Evolutionary conservation across 345 rosid genomes (phyloP).

Genomic region (Hypericum perforatum): DNA sequence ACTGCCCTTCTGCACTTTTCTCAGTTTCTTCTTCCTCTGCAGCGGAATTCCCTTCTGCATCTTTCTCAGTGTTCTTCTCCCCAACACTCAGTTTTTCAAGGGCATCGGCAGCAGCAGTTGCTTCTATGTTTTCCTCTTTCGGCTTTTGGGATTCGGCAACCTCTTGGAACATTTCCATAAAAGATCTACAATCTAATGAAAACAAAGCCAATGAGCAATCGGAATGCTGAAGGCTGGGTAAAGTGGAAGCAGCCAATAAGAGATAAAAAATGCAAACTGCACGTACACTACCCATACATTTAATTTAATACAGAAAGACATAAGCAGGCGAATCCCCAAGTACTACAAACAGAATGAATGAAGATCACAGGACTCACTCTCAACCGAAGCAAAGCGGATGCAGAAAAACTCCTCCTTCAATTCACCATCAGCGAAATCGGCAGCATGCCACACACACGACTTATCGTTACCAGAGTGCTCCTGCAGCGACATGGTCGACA

Average conservation of each 20-base stretch:
- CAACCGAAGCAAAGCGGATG: conserved; percentile 57
- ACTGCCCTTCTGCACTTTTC: conserved; percentile 27
- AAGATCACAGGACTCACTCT: conserved; percentile 35
- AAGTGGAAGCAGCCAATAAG: neutral
- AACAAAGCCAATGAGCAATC: neutral
- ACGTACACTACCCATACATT: neutral
- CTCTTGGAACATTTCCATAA: conserved; percentile 70
- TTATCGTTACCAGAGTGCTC: conserved; percentile 70
- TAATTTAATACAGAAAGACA: no score
- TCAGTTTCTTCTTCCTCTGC: conserved; percentile 28
- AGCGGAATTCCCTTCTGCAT: conserved; percentile 24
- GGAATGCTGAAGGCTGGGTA: neutral
- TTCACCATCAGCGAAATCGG: conserved; percentile 65
- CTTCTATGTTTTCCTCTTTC: conserved; percentile 59
- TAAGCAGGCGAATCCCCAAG: no score
- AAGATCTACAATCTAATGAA: conserved; percentile 63
- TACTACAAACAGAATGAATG: no score
- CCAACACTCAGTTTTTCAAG: conserved; percentile 64
- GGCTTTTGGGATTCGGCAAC: conserved; percentile 52
- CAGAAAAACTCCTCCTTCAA: conserved; percentile 72
- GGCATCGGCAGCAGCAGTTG: conserved; percentile 56
- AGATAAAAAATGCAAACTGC: neutral
- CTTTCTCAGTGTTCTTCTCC: conserved; percentile 44
- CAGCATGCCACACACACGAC: conserved; percentile 69
- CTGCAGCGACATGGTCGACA: conserved; percentile 41